Base-by-base conservation (phyloP, 2,329 filamentous ascomycete species). In the Botrytis elliptica region DNA sequence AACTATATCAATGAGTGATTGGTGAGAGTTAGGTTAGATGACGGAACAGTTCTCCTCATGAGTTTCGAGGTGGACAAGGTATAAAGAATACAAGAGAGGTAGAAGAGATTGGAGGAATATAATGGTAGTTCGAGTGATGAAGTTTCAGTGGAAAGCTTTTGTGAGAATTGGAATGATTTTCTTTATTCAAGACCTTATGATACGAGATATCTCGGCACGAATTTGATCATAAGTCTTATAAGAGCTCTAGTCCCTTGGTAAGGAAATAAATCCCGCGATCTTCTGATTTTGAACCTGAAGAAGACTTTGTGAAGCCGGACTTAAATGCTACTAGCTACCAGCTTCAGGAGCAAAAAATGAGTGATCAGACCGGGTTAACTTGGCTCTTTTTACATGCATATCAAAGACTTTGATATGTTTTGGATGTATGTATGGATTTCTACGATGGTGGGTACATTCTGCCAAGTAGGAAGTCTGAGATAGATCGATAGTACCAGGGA, bases 301-400 rank as follows among this genome's bases (percentile, higher is more conserved):
- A 46, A 46, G 44, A 46, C 44, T 55, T 18, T 29, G 6, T 8
- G 2, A 16, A 3, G 2, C 14, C 25, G 14, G 25, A n/a, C 5
- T n/a, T n/a, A 3, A 3, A 16, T 1, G 5, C 12, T n/a, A n/a
- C n/a, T 1, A 2, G 12, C 12, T n/a, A n/a, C n/a, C 4, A 2
- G 12, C 25, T 55, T 0, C 25, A n/a, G 12, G 12, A 55, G 25
- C 49, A n/a, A 8, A 2, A 18, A 16, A 55, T n/a, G 14, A 55
- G 12, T 29, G 4, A 4, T 8, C 5, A 55, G 14, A 55, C 52
- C 12, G 14, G 14, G 5, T n/a, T 3, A 14, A 14, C 25, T n/a
- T 52, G 49, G 25, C 4, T 22, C 22, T 12, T 52, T 25, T 52
- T 14, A 52, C 22, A 25, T n/a, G 10, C 46, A 52, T 4, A 52